These are phyloP conservation scores for Pseudozyma sp. DNA, from an alignment of 1,284 basidiomycete species.

Conservation along the genomic window DNA sequence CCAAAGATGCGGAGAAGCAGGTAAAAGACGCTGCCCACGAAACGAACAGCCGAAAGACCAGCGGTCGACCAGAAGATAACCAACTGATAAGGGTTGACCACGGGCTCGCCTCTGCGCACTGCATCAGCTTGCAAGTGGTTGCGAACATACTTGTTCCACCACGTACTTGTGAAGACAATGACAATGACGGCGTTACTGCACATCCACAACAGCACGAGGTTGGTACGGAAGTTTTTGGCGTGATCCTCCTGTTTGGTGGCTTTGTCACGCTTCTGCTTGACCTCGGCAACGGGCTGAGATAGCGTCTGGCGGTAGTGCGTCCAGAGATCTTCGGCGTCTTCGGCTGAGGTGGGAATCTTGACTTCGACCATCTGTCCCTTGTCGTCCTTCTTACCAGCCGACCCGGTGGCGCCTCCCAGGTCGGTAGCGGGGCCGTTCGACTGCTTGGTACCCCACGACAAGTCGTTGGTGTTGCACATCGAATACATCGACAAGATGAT, in stretches of 20 bases:
- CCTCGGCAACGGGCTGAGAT: conserved; percentile 37
- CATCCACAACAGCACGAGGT: conserved; percentile 86
- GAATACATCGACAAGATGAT: conserved; percentile 66
- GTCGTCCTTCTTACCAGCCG: conserved; percentile 45
- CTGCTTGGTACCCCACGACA: conserved; percentile 67
- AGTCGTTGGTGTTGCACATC: conserved; percentile 66
- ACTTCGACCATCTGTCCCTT: conserved; percentile 61
- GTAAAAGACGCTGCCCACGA: conserved; percentile 48
- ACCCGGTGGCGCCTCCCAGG: conserved; percentile 56
- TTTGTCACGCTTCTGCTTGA: conserved; percentile 49
- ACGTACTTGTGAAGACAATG: conserved; percentile 55
- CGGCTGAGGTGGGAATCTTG: conserved; percentile 58
- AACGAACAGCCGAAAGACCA: conserved; percentile 48
- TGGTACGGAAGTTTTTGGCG: conserved; percentile 81
- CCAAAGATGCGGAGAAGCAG: conserved; percentile 52
- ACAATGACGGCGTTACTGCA: conserved; percentile 62
- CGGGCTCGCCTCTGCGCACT: conserved; percentile 23
- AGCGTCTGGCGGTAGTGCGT: conserved; percentile 65
- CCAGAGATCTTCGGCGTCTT: conserved; percentile 65
- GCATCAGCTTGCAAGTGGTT: conserved; percentile 34
- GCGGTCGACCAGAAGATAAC: conserved; percentile 53
- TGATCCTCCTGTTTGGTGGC: conserved; percentile 62
- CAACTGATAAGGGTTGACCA: conserved; percentile 49
- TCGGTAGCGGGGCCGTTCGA: conserved; percentile 59
- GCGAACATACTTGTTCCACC: conserved; percentile 45